Evolutionary conservation across 2,329 filamentous ascomycete genomes (phyloP), one percentile per base, ranked within the genome.

Genomic region (Diaporthe nobilis): DNA sequence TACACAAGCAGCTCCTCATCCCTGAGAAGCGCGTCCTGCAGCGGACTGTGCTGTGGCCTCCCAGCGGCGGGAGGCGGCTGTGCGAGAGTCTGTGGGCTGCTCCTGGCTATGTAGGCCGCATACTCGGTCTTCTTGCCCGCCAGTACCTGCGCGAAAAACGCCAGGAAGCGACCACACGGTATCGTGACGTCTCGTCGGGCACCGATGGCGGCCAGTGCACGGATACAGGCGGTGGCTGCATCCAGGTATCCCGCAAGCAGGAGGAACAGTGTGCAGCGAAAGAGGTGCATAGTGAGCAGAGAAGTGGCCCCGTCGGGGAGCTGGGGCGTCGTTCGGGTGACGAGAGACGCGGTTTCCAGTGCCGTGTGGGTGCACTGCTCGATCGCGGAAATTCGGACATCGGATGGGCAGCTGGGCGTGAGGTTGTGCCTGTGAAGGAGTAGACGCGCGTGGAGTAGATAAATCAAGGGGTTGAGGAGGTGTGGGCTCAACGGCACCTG

Each of bases 1-100:
- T 98, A 98, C 0, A 93, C 94, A 39, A 98, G 86, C 79, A 98
- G 90, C 82, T 98, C 96, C 82, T 98, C 96, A 80, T 99, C 96
- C 4, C 88, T 87, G 61, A 87, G 67, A 25, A 89, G 79, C 1
- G 82, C 81, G 4, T 87, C 85, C 71, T 85, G 84, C 72, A 79
- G 78, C 72, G 70, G 78, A 60, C 76, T 81, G 67, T 76, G 80
- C 58, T 39, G 79, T 37, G 68, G 67, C 63, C 58, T 80, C 25
- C 68, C 57, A 79, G 82, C 80, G 77, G 70, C 81, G 55, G 75
- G 82, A 57, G 79, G 85, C 75, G 15, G 80, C 58, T 81, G 82
- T 13, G 79, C 80, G 2, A 77, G 73, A 49, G 61, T 73, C 17
- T 83, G 81, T 0, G 85, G 82, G 4, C 81, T 79, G 53, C 80